Evolutionary conservation across 2,329 filamentous ascomycete genomes (phyloP), one percentile per base, ranked within the genome.

Genomic region (Fusarium devonianum): DNA sequence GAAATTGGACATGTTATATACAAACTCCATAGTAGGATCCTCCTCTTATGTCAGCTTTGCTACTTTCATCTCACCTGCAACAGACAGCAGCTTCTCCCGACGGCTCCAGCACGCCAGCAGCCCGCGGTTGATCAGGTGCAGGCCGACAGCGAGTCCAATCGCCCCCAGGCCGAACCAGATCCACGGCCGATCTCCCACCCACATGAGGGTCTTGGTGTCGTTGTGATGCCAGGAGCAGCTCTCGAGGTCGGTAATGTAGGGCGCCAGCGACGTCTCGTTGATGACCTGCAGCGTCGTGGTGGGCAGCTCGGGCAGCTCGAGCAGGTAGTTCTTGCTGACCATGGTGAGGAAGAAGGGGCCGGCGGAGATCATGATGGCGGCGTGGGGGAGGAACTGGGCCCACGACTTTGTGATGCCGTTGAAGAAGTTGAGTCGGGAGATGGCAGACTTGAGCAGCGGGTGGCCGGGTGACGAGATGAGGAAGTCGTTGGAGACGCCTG

Each of bases 401-500:
- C 88, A 92, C 56, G 82, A 82, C 50, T 83, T 79, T 14, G 67
- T 70, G 21, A 67, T 54, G 66, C 89, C 80, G 70, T 89, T 90
- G 44, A 78, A 76, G 30, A 52, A 36, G 48, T 83, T 79, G n/a
- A 92, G 75, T 10, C 80, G 78, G 55, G 88, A 80, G 62, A 90
- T 88, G 28, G 88, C 85, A 37, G 79, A 78, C 39, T 85, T 75
- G 76, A 91, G 91, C 75, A 90, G 90, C 0, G 88, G 88, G 63
- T 92, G 89, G 52, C 84, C 79, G 0, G 86, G 84, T 1, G 89
- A 79, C 12, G 87, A 75, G 37, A 87, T 87, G 88, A 92, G 91
- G 29, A 86, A 86, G 65, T 92, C 89, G 74, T 92, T 92, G 59
- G 86, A 89, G 61, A 92, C 89, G 55, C 89, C 89, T 1, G 89